Evolutionary conservation across 2,329 filamentous ascomycete species (phyloP).

Genomic region (Zymoseptoria ardabiliae): DNA sequence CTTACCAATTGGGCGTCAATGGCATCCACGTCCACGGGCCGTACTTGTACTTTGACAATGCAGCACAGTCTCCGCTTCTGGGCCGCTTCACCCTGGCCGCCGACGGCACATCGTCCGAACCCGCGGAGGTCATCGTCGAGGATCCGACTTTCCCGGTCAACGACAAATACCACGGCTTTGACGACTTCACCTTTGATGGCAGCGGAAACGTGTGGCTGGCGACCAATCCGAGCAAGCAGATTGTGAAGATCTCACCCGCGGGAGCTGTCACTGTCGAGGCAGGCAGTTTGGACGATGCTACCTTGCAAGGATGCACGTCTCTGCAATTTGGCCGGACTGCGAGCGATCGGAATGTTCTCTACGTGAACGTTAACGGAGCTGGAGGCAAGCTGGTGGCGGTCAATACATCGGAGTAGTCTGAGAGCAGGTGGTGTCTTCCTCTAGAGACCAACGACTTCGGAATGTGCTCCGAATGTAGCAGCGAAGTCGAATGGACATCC

Average conservation of each 20-base stretch:
- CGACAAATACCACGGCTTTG: background rate
- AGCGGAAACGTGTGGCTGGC: constrained; percentile 12
- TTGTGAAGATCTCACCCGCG: constrained; percentile 11
- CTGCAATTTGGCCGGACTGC: constrained; percentile 10
- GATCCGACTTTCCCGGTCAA: constrained; percentile 1
- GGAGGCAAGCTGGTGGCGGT: constrained; percentile 3
- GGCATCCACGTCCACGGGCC: constrained; percentile 12
- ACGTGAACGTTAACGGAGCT: constrained; percentile 13
- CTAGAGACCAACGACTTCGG: background rate
- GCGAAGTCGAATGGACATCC: too few relatives aligned
- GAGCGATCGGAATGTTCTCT: constrained; percentile 5
- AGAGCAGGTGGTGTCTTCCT: background rate
- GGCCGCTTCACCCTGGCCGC: background rate
- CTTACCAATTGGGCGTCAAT: constrained; percentile 11
- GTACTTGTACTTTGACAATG: constrained; percentile 13
- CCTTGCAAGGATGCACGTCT: constrained; percentile 11
- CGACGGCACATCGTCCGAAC: background rate
- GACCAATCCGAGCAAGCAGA: constrained; percentile 9
- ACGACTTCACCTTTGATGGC: constrained; percentile 13
- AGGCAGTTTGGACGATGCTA: constrained; percentile 3
- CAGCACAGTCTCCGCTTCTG: background rate
- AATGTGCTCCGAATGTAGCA: too few relatives aligned
- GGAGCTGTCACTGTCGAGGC: constrained; percentile 7
- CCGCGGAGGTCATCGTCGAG: background rate
- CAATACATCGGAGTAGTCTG: background rate